phyloP scores from a whole-genome alignment of 2,329 filamentous ascomycete genomes.

The Beauveria bassiana region DNA sequence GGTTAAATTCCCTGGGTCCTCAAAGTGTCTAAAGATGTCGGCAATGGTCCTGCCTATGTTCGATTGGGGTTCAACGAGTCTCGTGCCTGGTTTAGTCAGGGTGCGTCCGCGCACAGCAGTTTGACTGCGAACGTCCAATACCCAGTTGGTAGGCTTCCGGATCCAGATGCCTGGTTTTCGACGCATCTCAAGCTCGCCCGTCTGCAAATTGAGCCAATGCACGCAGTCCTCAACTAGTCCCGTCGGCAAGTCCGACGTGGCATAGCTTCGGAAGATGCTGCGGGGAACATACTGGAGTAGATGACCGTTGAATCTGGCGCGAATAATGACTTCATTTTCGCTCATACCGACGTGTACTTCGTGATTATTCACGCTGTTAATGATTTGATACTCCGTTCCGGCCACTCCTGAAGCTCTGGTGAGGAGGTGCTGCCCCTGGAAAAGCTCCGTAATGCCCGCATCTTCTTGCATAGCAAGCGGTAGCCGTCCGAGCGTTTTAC shows the following conservation, averaged over 20 bases:
- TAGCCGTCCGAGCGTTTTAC: slow-evolving; percentile 34
- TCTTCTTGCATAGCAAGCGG: slow-evolving; percentile 42
- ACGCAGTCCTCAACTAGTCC: slow-evolving; percentile 43
- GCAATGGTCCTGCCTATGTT: slow-evolving; percentile 30
- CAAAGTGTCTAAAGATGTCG: slow-evolving; percentile 37
- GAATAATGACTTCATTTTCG: slow-evolving; percentile 11
- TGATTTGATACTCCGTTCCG: slow-evolving; percentile 44
- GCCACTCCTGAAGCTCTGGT: slow-evolving; percentile 42
- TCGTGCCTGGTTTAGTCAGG: neutral
- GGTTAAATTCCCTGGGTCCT: slow-evolving; percentile 14
- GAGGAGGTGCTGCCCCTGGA: slow-evolving; percentile 43
- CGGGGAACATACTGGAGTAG: slow-evolving; percentile 7
- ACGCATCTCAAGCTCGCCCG: slow-evolving; percentile 41
- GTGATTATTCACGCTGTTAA: slow-evolving; percentile 16
- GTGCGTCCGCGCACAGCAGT: slow-evolving; percentile 9
- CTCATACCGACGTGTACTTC: slow-evolving; percentile 48
- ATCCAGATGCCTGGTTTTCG: slow-evolving; percentile 28
- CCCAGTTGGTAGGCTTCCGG: slow-evolving; percentile 23
- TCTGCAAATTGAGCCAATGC: slow-evolving; percentile 50
- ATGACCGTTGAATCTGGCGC: neutral
- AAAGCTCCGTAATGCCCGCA: slow-evolving; percentile 38
- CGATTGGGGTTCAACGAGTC: slow-evolving; percentile 43
- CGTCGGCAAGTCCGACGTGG: slow-evolving; percentile 40
- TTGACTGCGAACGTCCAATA: slow-evolving; percentile 20
- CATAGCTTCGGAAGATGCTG: slow-evolving; percentile 19